Base-by-base conservation (phyloP, 352 stramenopile species). In the Phytophthora ohioensis region DNA sequence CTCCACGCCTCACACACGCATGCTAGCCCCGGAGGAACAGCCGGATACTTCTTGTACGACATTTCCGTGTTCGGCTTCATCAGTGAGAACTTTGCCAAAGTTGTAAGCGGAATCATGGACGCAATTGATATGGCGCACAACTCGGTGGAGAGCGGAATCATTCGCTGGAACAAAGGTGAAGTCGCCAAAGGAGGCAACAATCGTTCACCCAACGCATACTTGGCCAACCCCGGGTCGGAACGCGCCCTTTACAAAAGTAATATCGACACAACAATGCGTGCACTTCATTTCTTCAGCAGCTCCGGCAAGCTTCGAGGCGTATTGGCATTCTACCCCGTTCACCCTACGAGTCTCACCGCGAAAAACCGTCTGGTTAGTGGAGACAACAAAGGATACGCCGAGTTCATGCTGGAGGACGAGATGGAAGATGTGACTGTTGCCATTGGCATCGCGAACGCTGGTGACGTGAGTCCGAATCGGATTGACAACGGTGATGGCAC, bases 1-100 rank as follows among this genome's bases (percentile, higher is more conserved):
- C 76, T 96, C 1, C 86, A 85, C 59, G 89, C 86, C 30, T 95
- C 86, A 3, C 91, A 97, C 73, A 96, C 90, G n/a, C 91, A 97
- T 65, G 87, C 82, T 17, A 85, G 79, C 1, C 87, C 90, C 0
- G 88, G 78, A 31, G 91, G 91, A 3, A 90, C 89, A 32, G 66
- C 91, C 0, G 85, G 89, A 42, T 94, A 97, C 64, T 81, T 88
- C 17, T 48, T 96, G 2, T 97, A 92, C 73, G 73, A 84, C 56
- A 62, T 85, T 17, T 81, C 78, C 27, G 84, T 78, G 57, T 35
- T 82, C 6, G 75, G 80, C 0, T 86, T 66, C 67, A 82, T 81
- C 54, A 68, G 68, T 34, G 78, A 93, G 56, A 91, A 82, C 35
- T 87, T 94, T 35, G 75, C 92, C 42, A 71, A 73, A 38, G 90